These are phyloP conservation scores for Nakaseomyces nivariensis DNA, from an alignment of 1,139 yeast genomes.

Conservation along the genomic window DNA sequence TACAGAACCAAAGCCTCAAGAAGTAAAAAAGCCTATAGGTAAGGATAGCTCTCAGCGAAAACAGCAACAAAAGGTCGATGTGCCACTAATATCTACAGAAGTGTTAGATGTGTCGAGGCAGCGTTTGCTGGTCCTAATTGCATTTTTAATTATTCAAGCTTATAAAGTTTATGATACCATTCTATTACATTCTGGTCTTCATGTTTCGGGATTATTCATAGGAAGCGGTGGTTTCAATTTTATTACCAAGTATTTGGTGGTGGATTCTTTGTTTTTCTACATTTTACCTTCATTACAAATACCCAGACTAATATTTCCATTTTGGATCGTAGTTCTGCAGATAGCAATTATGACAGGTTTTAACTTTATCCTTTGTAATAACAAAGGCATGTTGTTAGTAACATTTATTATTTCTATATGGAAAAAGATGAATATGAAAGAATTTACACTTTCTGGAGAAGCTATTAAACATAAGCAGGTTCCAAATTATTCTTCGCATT, in stretches of 20 bases:
- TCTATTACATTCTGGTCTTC: slow-evolving; percentile 29
- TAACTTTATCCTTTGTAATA: slow-evolving; percentile 33
- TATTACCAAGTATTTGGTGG: slow-evolving; percentile 55
- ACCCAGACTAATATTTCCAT: slow-evolving; percentile 54
- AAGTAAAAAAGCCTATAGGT: not conserved
- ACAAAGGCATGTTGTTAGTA: slow-evolving; percentile 39
- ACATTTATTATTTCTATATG: slow-evolving; percentile 40
- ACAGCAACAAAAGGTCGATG: not conserved
- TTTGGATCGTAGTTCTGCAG: slow-evolving; percentile 31
- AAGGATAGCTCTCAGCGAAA: slow-evolving; percentile 4
- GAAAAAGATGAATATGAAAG: slow-evolving; percentile 45
- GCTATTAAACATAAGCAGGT: slow-evolving; percentile 34
- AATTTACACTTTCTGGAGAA: slow-evolving; percentile 58
- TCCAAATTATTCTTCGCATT: slow-evolving; percentile 59
- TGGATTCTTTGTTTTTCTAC: slow-evolving; percentile 67
- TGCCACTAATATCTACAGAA: slow-evolving; percentile 44
- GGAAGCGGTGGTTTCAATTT: slow-evolving; percentile 48
- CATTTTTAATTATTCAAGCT: slow-evolving; percentile 68
- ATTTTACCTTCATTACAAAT: slow-evolving; percentile 62
- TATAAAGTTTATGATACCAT: slow-evolving; percentile 70
- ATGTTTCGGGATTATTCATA: slow-evolving; percentile 28
- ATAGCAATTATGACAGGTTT: slow-evolving; percentile 29
- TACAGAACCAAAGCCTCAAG: not conserved
- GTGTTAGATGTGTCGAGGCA: slow-evolving; percentile 77
- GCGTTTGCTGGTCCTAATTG: slow-evolving; percentile 50